Conservation (phyloP, 2,329 filamentous ascomycete genomes). For the Pyrenophora seminiperda region DNA sequence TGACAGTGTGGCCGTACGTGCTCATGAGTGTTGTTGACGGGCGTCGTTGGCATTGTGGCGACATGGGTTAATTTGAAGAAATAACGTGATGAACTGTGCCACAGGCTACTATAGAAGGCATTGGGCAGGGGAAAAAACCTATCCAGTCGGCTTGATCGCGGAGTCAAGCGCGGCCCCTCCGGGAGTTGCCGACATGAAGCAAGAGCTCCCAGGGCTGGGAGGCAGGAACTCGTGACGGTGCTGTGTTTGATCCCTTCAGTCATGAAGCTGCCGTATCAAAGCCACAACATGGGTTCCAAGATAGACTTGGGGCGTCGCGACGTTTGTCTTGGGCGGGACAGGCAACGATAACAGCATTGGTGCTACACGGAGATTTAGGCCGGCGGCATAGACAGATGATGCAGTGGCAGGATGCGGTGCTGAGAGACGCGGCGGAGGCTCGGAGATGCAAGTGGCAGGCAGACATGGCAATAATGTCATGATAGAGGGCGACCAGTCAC, state of each 20-base stretch:
- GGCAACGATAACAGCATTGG: too few species aligned
- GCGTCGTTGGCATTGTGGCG: neutral
- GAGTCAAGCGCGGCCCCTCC: neutral
- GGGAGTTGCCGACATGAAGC: conserved; percentile 1
- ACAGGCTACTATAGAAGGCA: neutral
- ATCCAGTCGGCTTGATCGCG: neutral
- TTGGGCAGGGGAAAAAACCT: neutral
- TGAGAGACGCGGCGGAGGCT: too few species aligned
- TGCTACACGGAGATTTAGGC: too few species aligned
- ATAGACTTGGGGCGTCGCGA: too few species aligned
- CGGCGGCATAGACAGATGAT: too few species aligned
- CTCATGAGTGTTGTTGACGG: neutral
- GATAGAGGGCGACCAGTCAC: conserved; percentile 48
- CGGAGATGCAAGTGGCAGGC: too few species aligned
- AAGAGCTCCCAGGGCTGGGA: neutral
- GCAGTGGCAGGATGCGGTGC: too few species aligned
- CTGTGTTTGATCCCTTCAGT: neutral
- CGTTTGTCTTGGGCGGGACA: too few species aligned
- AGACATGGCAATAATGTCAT: too few species aligned
- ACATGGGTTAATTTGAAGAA: neutral
- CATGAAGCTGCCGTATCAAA: neutral
- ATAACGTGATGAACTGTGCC: neutral
- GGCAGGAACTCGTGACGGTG: neutral
- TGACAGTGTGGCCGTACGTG: neutral
- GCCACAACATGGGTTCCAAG: too few species aligned